Base-by-base conservation (phyloP, 768 basidiomycete species). In the Lentinula raphanica region DNA sequence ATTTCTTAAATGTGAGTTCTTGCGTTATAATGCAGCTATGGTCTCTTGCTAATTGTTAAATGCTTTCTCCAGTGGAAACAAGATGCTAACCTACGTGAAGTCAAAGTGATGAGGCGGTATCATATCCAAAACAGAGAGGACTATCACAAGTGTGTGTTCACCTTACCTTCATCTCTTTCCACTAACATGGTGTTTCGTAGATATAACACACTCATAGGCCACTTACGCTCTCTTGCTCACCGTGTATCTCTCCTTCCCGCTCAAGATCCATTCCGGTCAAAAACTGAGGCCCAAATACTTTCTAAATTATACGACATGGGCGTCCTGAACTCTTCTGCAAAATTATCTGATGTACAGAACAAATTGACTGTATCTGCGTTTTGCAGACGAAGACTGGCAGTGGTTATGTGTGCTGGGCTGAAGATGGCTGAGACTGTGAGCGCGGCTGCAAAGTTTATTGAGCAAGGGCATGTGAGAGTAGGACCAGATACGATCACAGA, bases 261-360 rank as follows among this genome's bases (percentile, higher is more conserved):
- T 0, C 85, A 92, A 64, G 96, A 98, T 72, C 90, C 94, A 3
- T 92, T 92, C 71, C 83, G 96, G 19, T 61, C 85, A 4, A 83
- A 86, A 57, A 92, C 91, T 84, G 90, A 99, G 73, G 83, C 74
- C 44, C 87, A 92, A 65, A 78, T 98, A 21, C 83, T 99, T 54
- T 88, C 91, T 60, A 98, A 98, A 71, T 83, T 98, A 60, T 99
- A 98, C 74, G 97, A 99, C 72, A 92, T 96, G 79, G 97, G 96
- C 58, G 85, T 98, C 55, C 81, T 99, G 59, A 91, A 89, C 69
- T 77, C 90, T 8, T 75, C 86, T 15, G 86, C 93, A 31, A 97
- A 97, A 69, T 83, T 98, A 62, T 91, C 88, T 65, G 96, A 99
- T 68, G 80, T 98, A 49, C n/a, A n/a, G n/a, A n/a, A n/a, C n/a